These are phyloP conservation scores for Priceomyces medius DNA, from an alignment of 805 yeast genomes.

Conservation along the genomic window DNA sequence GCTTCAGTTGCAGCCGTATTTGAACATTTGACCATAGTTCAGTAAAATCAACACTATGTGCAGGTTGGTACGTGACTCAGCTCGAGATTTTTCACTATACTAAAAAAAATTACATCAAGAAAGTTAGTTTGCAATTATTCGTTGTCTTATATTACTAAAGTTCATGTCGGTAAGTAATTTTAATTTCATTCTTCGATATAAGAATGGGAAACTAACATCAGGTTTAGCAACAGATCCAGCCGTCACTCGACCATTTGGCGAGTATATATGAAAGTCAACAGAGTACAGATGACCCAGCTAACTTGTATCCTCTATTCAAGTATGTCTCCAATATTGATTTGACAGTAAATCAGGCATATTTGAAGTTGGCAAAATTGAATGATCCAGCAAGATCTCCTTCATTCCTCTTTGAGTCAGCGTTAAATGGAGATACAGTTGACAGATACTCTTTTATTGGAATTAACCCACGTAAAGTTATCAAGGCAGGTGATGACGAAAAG, in stretches of 20 bases:
- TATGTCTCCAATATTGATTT: constrained; percentile 72
- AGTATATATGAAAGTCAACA: constrained; percentile 22
- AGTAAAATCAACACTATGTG: too few relatives aligned
- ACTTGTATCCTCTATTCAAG: constrained; percentile 79
- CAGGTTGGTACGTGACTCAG: constrained; percentile 1
- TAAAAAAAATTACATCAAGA: background rate
- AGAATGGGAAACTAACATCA: constrained; percentile 15
- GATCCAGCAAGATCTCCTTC: constrained; percentile 56
- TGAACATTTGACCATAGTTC: too few relatives aligned
- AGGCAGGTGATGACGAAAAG: constrained; percentile 67
- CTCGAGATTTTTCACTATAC: background rate
- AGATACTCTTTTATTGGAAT: constrained; percentile 90
- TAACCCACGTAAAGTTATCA: constrained; percentile 76
- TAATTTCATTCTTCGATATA: background rate
- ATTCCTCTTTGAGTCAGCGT: constrained; percentile 85
- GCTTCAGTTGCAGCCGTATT: too few relatives aligned
- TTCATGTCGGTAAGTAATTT: constrained; percentile 24
- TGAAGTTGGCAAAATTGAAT: constrained; percentile 72
- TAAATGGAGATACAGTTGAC: constrained; percentile 83
- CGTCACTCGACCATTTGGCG: constrained; percentile 31
- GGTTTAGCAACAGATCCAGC: constrained; percentile 32
- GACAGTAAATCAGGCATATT: constrained; percentile 88
- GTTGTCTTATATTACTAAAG: background rate
- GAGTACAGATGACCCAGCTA: constrained; percentile 36
- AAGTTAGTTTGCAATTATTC: background rate